phyloP scores from a whole-genome alignment of 805 yeast species.

The Jamesozyma jinghongensis region DNA sequence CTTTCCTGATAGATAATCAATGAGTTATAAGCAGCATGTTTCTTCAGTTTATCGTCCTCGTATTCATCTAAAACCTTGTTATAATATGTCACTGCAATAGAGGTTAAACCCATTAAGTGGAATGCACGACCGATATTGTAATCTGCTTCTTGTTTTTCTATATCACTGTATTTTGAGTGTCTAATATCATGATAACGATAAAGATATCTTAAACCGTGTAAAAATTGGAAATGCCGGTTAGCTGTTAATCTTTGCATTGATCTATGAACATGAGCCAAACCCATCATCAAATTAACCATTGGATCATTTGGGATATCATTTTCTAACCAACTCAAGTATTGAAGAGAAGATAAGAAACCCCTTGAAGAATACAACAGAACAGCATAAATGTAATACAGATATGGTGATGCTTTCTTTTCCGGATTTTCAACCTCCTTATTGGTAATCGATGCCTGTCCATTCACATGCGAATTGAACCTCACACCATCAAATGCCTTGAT shows the following conservation, averaged over 20 bases:
- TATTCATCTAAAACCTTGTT: constrained; percentile 52
- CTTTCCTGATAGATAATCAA: constrained; percentile 63
- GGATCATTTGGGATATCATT: constrained; percentile 66
- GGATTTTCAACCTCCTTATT: constrained; percentile 40
- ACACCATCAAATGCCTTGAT: constrained; percentile 80
- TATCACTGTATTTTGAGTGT: constrained; percentile 24
- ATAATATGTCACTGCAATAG: constrained; percentile 68
- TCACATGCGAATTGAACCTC: constrained; percentile 41
- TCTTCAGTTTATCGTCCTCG: constrained; percentile 50
- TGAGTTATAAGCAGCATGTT: constrained; percentile 82
- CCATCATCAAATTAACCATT: constrained; percentile 62
- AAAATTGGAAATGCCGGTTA: constrained; percentile 76
- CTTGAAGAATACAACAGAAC: constrained; percentile 71
- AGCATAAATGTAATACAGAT: constrained; percentile 70
- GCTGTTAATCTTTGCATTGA: constrained; percentile 85
- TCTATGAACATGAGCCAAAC: constrained; percentile 75
- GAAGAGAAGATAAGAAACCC: constrained; percentile 74
- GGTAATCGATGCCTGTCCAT: constrained; percentile 72
- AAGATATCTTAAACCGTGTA: constrained; percentile 78
- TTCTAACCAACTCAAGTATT: constrained; percentile 66
- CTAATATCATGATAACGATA: constrained; percentile 59
- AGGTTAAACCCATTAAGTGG: constrained; percentile 69
- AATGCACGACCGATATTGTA: constrained; percentile 80
- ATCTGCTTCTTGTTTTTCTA: constrained; percentile 63
- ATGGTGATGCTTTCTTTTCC: constrained; percentile 46